These are phyloP conservation scores for Entophlyctis helioformis DNA, from an alignment of 192 early-diverging fungal genomes.

Conservation along the genomic window DNA sequence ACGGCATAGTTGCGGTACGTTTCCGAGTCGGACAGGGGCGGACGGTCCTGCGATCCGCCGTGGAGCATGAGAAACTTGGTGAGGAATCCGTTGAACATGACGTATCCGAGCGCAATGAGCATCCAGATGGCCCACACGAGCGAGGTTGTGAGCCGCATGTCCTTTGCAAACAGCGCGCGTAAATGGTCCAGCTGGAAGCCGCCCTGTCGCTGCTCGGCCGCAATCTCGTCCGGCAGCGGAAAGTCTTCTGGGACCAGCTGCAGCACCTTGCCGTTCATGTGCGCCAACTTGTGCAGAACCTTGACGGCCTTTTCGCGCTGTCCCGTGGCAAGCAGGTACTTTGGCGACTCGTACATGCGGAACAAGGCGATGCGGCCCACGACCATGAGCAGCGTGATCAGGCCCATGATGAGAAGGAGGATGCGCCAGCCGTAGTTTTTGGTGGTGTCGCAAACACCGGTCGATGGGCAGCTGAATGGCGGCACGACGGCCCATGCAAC, in stretches of 20 bases:
- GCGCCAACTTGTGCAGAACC: constrained; percentile 9
- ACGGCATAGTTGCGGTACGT: constrained; percentile 67
- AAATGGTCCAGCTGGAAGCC: neutral
- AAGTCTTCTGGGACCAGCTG: neutral
- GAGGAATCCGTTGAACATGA: constrained; percentile 81
- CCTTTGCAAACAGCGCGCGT: constrained; percentile 3
- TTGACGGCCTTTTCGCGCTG: constrained; percentile 5
- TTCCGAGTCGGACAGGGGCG: constrained; percentile 21
- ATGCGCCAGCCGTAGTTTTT: constrained; percentile 58
- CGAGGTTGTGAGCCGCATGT: constrained; percentile 35
- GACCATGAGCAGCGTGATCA: constrained; percentile 58
- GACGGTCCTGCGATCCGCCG: neutral
- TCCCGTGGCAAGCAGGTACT: constrained; percentile 48
- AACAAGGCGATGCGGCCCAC: constrained; percentile 52
- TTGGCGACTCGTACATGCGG: constrained; percentile 68
- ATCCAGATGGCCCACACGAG: constrained; percentile 72
- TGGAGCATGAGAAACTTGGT: constrained; percentile 51
- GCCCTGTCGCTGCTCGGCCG: too few relatives aligned
- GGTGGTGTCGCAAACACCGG: neutral
- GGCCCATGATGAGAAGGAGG: constrained; percentile 48
- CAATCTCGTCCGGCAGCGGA: neutral
- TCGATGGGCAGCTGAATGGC: constrained; percentile 13
- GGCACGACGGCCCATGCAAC: constrained; percentile 57
- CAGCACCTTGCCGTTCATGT: constrained; percentile 1
- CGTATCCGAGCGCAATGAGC: constrained; percentile 62